Conservation (phyloP, 139 green algal species). For the Volvox reticuliferus region DNA sequence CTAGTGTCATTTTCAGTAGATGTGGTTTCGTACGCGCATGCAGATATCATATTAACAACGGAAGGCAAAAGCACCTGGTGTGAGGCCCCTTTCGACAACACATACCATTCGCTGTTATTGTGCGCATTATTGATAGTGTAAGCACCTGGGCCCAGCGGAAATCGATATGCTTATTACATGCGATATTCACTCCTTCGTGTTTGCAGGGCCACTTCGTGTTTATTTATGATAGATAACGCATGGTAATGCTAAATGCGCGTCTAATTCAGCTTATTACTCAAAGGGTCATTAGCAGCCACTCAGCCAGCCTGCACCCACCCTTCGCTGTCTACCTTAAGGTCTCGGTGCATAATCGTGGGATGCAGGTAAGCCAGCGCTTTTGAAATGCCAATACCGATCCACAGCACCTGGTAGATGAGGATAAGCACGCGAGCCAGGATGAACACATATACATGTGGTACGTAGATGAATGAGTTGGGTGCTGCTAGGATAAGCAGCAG, state of each 20-base stretch:
- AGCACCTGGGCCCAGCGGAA: not conserved
- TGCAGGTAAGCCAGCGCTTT: slow-evolving; percentile 5
- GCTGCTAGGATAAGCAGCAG: too few relatives aligned
- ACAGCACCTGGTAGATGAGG: not conserved
- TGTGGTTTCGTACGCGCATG: too few relatives aligned
- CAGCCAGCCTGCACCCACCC: not conserved
- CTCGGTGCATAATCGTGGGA: not conserved
- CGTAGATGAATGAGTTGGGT: too few relatives aligned
- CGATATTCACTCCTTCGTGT: not conserved
- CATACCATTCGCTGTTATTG: too few relatives aligned
- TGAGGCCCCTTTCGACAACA: too few relatives aligned
- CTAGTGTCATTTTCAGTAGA: too few relatives aligned
- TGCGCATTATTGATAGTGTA: too few relatives aligned
- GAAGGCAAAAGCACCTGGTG: too few relatives aligned
- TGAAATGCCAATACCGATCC: not conserved
- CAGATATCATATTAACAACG: too few relatives aligned
- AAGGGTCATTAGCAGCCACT: not conserved
- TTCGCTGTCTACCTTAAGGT: not conserved
- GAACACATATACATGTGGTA: not conserved
- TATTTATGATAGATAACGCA: too few relatives aligned
- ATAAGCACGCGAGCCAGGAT: not conserved
- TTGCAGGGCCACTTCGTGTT: not conserved
- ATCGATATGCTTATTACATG: not conserved
- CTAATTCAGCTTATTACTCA: not conserved
- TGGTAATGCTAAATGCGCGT: too few relatives aligned